Evolutionary conservation across 192 early-diverging fungal species (phyloP).

Genomic region (Chytriomyces sp.): DNA sequence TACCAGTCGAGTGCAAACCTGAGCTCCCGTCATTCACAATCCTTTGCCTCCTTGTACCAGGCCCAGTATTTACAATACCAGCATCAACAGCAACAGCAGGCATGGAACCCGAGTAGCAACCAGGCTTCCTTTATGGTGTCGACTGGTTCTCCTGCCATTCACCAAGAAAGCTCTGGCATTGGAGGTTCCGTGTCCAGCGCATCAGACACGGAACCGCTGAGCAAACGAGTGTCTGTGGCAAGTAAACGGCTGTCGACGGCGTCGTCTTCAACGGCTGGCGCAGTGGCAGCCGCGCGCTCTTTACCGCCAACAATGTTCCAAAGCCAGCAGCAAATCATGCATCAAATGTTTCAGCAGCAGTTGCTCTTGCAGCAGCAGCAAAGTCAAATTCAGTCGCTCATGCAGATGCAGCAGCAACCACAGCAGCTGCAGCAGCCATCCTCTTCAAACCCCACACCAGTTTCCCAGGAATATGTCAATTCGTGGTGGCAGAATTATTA

Average conservation of each 20-base stretch:
- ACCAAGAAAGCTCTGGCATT: no score
- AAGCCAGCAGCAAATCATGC: background rate
- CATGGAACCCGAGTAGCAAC: no score
- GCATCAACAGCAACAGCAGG: background rate
- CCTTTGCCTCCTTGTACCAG: background rate
- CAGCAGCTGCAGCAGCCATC: background rate
- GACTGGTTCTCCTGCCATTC: no score
- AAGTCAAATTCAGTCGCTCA: background rate
- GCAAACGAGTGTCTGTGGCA: no score
- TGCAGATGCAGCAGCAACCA: background rate
- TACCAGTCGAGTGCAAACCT: background rate
- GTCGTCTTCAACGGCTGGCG: no score
- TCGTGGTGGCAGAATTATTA: constrained; percentile 2
- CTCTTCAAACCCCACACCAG: background rate
- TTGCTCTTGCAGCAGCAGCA: background rate
- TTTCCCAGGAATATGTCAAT: constrained; percentile 8
- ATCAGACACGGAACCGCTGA: no score
- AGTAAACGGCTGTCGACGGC: no score
- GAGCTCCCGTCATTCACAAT: background rate
- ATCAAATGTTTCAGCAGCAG: background rate
- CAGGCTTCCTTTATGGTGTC: no score
- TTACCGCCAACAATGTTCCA: no score
- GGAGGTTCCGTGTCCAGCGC: no score
- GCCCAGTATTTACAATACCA: background rate
- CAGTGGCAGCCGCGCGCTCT: no score